Base-by-base conservation (phyloP, 345 rosid species). In the Schrenkiella parvula region DNA sequence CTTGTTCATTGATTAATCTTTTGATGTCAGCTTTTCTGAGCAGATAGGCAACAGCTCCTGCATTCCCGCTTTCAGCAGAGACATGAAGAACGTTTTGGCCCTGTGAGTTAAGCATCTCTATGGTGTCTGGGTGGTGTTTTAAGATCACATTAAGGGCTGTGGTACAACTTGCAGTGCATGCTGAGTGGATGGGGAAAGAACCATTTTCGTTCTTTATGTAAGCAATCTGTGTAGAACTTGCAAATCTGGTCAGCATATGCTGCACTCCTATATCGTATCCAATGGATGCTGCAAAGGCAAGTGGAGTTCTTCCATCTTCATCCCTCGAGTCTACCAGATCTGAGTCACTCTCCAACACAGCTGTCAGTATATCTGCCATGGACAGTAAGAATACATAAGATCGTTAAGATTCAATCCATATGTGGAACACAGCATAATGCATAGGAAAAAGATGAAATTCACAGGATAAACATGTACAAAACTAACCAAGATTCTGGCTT, bases 241-340 rank as follows among this genome's bases (percentile, higher is more conserved):
- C 38, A 71, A 17, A 58, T 29, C 57, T 71, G 12, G 56, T 21
- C 17, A 71, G 26, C 50, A 71, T 21, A 23, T 43, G 47, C 13
- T 46, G 6, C 11, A 71, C 68, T 15, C 75, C 75, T 21, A 25
- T 48, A 17, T 58, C 67, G 13, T 71, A 71, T 13, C 75, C 75
- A 32, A 48, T 46, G 34, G 66, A 34, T 46, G 75, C 66, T 47
- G 59, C 67, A 58, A 60, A 37, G 17, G 65, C 50, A 35, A 71
- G 68, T 28, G 68, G 68, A 32, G 75, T 60, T 71, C 62, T 42
- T 23, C 66, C 82, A 34, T 53, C 34, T 46, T 42, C 77, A 53
- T 75, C 77, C 31, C 12, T 58, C 0, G 55, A 31, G 2, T 46
- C 12, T 2, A 80, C 23, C 3, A 71, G 21, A 37, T 47, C 51